Evolutionary conservation across 306 rosid species (phyloP).

Genomic region (Calophaca sinica): DNA sequence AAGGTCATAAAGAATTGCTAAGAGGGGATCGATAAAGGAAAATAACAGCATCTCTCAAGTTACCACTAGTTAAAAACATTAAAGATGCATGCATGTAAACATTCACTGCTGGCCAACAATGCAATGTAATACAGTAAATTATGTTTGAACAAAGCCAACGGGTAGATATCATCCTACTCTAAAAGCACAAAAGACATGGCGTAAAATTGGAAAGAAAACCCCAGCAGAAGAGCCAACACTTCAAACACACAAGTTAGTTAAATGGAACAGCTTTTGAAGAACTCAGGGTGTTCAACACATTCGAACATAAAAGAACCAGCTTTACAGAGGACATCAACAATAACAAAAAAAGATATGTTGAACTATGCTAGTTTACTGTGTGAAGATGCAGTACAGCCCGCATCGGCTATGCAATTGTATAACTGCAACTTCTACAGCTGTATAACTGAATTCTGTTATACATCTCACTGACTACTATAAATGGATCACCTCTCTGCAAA

Average conservation of each 20-base stretch:
- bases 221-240: too few species aligned
- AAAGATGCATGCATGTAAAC: constrained; percentile 10
- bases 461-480: background rate
- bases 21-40: constrained; percentile 36
- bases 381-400: background rate
- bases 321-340: background rate
- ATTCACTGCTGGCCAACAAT: background rate
- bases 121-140: too few species aligned
- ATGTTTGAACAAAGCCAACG: too few species aligned
- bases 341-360: background rate
- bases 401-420: background rate
- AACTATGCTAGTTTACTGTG: background rate
- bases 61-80: background rate
- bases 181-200: too few species aligned
- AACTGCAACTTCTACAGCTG: background rate
- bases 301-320: background rate
- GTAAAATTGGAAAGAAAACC: too few species aligned
- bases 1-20: constrained; percentile 13
- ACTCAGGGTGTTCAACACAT: background rate
- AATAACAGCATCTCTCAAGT: constrained; percentile 19
- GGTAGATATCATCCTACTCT: too few species aligned
- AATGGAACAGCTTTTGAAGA: background rate
- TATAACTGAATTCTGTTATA: constrained; percentile 9
- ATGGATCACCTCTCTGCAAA: background rate
- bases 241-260: too few species aligned